Base-by-base conservation (phyloP, 1,139 yeast genomes). In the Geotrichum histeridarum region DNA sequence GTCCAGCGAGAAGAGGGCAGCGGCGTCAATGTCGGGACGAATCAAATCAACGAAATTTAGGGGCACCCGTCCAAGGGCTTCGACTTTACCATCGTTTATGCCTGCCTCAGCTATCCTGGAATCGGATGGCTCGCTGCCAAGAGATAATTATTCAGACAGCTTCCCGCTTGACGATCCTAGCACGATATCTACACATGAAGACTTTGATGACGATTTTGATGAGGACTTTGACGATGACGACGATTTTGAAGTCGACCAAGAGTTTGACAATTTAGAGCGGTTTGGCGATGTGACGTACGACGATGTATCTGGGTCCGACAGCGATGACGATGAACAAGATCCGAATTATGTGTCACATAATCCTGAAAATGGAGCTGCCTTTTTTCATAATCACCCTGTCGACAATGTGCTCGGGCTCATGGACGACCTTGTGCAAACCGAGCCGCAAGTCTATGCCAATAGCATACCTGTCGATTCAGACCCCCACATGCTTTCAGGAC, bases 141-240 rank as follows among this genome's bases (percentile, higher is more conserved):
- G 50, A 14, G 54, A 44, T 31, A 44, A 50, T 14, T 44, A 37
- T n/a, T 44, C 49, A 11, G 47, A 53, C 22, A 48, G 50, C 12
- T 30, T 41, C 11, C 50, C 49, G 30, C 36, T 36, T 2, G 58
- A 56, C 35, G 43, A 49, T 35, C 54, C 42, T 18, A 44, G 48
- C 48, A 46, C 52, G 22, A 47, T 35, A 33, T 51, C 53, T 14
- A 47, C 58, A 11, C 48, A 42, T 9, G 57, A 46, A 14, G 59
- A 44, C 37, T 48, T 30, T 14, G 54, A 49, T 36, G 54, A 50
- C 45, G 53, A 48, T 27, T 44, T 31, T 12, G 60, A 57, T 43
- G 61, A 55, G 18, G 59, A 58, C 22, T 57, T 53, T 36, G 61
- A 60, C 30, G 61, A 57, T 36, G 57, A 61, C 11, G 58, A 44